phyloP scores from a whole-genome alignment of 2,329 filamentous ascomycete species.

The Aphanocladium album region DNA sequence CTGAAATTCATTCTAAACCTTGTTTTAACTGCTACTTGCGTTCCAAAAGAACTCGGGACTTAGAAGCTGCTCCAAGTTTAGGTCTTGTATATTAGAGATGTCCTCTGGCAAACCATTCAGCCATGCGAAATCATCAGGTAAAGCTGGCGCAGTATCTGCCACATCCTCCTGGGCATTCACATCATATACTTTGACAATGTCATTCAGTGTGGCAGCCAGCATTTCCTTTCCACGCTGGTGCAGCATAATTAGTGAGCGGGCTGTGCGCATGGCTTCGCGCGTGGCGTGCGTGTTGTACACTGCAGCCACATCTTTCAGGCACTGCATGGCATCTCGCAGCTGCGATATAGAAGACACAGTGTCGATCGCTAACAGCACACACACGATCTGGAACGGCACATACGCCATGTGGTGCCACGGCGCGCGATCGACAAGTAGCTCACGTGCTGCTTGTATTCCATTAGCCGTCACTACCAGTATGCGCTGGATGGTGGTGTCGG shows the following conservation, averaged over 20 bases:
- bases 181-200: conserved; percentile 33
- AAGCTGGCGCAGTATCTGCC: conserved; percentile 17
- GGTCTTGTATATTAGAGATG: conserved; percentile 37
- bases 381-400: conserved; percentile 55
- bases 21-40: conserved; percentile 7
- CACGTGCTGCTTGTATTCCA: conserved; percentile 42
- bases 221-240: conserved; percentile 48
- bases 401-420: conserved; percentile 59
- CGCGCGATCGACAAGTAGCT: conserved; percentile 37
- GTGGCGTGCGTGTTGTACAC: conserved; percentile 43
- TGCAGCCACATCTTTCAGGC: conserved; percentile 35
- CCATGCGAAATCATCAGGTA: conserved; percentile 33
- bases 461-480: conserved; percentile 41
- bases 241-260: conserved; percentile 47
- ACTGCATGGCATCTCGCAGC: conserved; percentile 46
- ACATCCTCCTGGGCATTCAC: conserved; percentile 20
- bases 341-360: conserved; percentile 42
- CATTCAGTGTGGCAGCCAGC: conserved; percentile 30
- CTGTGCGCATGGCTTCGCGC: conserved; percentile 49
- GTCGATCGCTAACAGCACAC: conserved; percentile 51
- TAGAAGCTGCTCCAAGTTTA: conserved; percentile 39
- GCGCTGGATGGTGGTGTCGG: conserved; percentile 37
- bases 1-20: rapidly evolving
- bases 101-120: conserved; percentile 39
- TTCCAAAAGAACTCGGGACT: conserved; percentile 16